Percentiles rank a stretch among this genome's conserved stretches.
phyloP scores from a whole-genome alignment of 768 basidiomycete species.

The Phanerochaete sordida region DNA sequence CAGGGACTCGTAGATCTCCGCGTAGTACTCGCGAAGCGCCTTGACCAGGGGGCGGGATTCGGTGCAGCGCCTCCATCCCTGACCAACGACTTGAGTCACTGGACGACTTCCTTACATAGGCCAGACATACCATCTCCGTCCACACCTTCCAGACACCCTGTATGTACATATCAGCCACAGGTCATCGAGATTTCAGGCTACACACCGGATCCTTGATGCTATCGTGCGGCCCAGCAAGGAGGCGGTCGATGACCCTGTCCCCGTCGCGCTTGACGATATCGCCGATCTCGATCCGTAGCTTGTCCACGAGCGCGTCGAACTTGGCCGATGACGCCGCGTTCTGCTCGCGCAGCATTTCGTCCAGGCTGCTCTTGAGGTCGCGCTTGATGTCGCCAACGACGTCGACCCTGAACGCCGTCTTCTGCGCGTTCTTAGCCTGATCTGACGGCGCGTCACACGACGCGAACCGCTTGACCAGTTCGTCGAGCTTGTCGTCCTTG shows the following conservation, averaged over 20 bases:
- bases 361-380: not conserved
- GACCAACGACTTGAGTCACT: too few species aligned
- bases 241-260: conserved; percentile 16
- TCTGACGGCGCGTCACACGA: too few species aligned
- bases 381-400: not conserved
- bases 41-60: conserved; percentile 19
- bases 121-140: conserved; percentile 15
- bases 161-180: not conserved
- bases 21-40: conserved; percentile 20
- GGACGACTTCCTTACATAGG: too few species aligned
- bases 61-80: conserved; percentile 22
- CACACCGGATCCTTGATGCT: conserved; percentile 16
- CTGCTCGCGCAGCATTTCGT: not conserved
- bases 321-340: not conserved
- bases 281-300: not conserved
- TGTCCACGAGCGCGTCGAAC: conserved; percentile 1
- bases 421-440: not conserved
- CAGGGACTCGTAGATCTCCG: not conserved
- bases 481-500: too few species aligned
- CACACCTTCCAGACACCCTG: conserved; percentile 17
- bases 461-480: too few species aligned
- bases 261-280: conserved; percentile 5
- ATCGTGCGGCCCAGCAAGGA: conserved; percentile 18
- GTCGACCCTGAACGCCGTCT: too few species aligned
- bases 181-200: too few species aligned